phyloP scores from a whole-genome alignment of 306 rosid genomes.

The Vigna nakashimae region DNA sequence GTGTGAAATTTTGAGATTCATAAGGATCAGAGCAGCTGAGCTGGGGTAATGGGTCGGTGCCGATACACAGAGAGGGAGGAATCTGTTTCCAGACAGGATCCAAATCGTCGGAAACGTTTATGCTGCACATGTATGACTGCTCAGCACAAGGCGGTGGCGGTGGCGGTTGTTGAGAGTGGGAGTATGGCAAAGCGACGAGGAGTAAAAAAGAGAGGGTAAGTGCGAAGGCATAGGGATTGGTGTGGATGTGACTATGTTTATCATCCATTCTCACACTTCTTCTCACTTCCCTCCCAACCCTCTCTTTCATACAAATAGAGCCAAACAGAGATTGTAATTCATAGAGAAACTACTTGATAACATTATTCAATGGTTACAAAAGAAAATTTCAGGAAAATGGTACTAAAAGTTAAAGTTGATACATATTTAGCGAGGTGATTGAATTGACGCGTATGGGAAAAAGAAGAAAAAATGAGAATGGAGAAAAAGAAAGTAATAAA shows the following conservation, averaged over 20 bases:
- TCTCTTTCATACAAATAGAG: not conserved
- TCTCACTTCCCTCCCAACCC: not conserved
- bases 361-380: not conserved
- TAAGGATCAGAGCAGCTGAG: not conserved
- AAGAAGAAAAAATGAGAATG: not conserved
- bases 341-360: not conserved
- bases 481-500: not conserved
- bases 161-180: not conserved
- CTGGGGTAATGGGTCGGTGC: not conserved
- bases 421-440: not conserved
- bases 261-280: not conserved
- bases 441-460: not conserved
- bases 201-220: not conserved
- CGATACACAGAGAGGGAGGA: slow-evolving; percentile 9
- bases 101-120: too few species aligned
- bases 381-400: not conserved
- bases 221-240: not conserved
- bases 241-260: not conserved
- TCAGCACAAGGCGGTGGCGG: not conserved
- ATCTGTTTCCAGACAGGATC: slow-evolving; percentile 36
- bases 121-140: too few species aligned
- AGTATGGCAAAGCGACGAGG: not conserved
- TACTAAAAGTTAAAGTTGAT: not conserved
- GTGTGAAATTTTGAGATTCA: not conserved
- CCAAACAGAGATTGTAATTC: too few species aligned